Base-by-base conservation (phyloP, 441 rosid genomes). In the Aleurites moluccanus region DNA sequence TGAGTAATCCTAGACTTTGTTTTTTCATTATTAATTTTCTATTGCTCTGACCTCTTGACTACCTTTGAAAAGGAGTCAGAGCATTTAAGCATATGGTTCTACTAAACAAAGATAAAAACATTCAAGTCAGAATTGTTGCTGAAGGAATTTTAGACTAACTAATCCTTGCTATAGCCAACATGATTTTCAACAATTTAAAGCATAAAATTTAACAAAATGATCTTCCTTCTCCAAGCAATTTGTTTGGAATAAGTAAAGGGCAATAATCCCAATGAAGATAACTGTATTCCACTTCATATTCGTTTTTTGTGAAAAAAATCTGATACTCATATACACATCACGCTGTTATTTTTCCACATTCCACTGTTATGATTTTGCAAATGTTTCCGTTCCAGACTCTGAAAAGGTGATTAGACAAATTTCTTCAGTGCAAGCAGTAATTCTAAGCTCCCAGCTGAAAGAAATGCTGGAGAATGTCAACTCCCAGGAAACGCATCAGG, bases 381-480 rank as follows among this genome's bases (percentile, higher is more conserved):
- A 28, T 75, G 65, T 78, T 75, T 68, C 69, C 77, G 75, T 73
- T 82, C 67, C 90, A 94, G 98, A 87, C 21, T 79, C 88, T n/a
- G 77, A 82, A 73, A 91, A 86, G 82, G 79, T 86, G 65, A 91
- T 94, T 27, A 79, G 85, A 72, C 83, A 77, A 80, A 84, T 92
- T 67, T 86, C 97, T 45, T 83, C 89, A 3, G 86, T 92, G 35
- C 96, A 90, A 85, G 91, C 97, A 18, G 79, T 86, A 1, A 88
- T 91, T 63, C 73, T 92, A 69, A 90, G 94, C 75, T 86, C 83
- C 66, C 94, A 92, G 79, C 83, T 92, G 82, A 90, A 89, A 85
- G 92, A 92, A 80, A 87, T 90, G 86, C 73, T 94, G 77, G 78
- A 53, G 82, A 81, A 52, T 62, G 78, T 89, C 66, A 76, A 80